A percentile compares a stretch with the other conserved stretches of the same genome.
These are phyloP conservation scores for Panicum hallii DNA, from an alignment of 202 grass and related monocot genomes.

Conservation along the genomic window DNA sequence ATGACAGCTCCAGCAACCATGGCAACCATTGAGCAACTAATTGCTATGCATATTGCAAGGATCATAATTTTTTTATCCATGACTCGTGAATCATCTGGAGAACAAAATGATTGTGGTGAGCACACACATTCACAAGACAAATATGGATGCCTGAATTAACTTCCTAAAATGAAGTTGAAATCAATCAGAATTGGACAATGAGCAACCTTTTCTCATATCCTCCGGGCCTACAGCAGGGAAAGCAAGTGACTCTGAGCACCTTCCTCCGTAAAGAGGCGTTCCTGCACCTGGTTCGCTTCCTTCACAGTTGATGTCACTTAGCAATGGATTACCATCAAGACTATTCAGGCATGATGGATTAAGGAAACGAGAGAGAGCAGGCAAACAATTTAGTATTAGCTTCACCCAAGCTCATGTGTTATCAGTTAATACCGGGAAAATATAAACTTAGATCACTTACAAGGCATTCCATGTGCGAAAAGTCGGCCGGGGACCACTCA, in stretches of 20 bases:
- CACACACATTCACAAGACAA: background rate
- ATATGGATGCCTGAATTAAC: conserved; percentile 7
- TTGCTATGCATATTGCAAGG: conserved; percentile 35
- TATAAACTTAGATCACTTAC: conserved; percentile 54
- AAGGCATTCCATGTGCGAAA: conserved; percentile 53
- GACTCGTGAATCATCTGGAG: conserved; percentile 41
- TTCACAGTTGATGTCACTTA: conserved; percentile 34
- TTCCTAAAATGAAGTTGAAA: conserved; percentile 4
- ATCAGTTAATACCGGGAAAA: no score
- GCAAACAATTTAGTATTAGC: background rate
- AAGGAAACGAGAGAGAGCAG: background rate
- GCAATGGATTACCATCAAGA: conserved; percentile 68
- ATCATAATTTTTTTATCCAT: conserved; percentile 9
- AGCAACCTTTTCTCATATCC: conserved; percentile 39
- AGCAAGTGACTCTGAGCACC: conserved; percentile 35
- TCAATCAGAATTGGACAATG: background rate
- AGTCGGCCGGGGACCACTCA: conserved; percentile 59
- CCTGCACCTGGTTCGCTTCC: background rate
- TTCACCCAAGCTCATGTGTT: background rate
- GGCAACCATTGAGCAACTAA: conserved; percentile 29
- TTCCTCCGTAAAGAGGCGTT: background rate
- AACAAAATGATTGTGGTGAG: conserved; percentile 37
- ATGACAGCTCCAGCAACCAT: conserved; percentile 29
- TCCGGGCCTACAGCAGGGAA: conserved; percentile 35
- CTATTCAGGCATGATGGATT: conserved; percentile 48